Base-by-base conservation (phyloP, 2,329 filamentous ascomycete genomes). In the Trichoderma oligosporum region DNA sequence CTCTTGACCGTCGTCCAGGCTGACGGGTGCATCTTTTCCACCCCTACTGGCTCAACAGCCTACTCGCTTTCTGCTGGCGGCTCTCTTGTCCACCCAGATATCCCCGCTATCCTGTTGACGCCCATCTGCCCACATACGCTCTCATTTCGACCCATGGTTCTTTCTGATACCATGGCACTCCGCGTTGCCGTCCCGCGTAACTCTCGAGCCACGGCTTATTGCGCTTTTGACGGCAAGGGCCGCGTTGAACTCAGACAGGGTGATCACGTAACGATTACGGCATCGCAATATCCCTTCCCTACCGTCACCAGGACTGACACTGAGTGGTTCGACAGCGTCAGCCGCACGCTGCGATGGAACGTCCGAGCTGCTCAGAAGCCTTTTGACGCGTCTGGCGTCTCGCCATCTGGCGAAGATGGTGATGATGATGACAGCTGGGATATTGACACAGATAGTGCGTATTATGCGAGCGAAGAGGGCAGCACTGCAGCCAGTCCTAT, bases 121-220 rank as follows among this genome's bases (percentile, higher is more conserved):
- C 94, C 94, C 18, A 97, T 99, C 72, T 99, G 94, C 74, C 94
- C 94, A 7, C 94, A 99, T 70, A 97, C 93, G 0, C 81, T 99
- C 14, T 96, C 91, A 12, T 99, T 99, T 83, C 85, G 94, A 8
- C 94, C 94, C 31, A 97, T 99, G 94, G 89, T 99, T 7, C 84
- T 99, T 47, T 96, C 91, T 47, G 94, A 99, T 75, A 94, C 89
- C 56, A 90, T 97, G 80, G 86, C 92, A 14, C 83, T 99, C 60
- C 90, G 92, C 49, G 89, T 99, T 52, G 88, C 88, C 4, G 86
- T 99, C 11, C 94, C 94, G 0, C 81, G 82, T 61, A 85, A 87
- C 67, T 95, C 90, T 36, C 88, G 94, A 45, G 93, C 92, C 14
- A 96, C 91, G 0, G 94, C 94, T 1, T 97, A 97, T 78, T 97